A percentile compares a stretch with the other conserved stretches of the same genome.
phyloP scores from a whole-genome alignment of 2,329 filamentous ascomycete species.

The Westerdykella aurantiaca region DNA sequence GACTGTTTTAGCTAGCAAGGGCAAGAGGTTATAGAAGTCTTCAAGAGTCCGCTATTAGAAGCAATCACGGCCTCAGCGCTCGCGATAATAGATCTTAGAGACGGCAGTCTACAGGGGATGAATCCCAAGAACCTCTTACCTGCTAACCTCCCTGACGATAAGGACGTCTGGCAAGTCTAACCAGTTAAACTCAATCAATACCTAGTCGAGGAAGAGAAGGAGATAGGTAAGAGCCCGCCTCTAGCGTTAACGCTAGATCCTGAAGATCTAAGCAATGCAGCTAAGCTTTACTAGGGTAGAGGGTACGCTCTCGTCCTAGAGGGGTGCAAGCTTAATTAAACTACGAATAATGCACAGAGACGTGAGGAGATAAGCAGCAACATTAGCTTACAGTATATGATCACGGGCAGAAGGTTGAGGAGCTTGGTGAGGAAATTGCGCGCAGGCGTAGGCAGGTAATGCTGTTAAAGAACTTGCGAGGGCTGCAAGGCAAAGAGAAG shows the following conservation, averaged over 20 bases:
- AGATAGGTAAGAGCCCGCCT: too few species aligned
- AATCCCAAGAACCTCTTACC: neutral
- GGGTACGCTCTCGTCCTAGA: slow-evolving; percentile 7
- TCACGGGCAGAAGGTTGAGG: slow-evolving; percentile 3
- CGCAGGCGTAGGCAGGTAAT: neutral
- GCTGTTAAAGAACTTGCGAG: slow-evolving; percentile 1
- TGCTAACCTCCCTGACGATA: neutral
- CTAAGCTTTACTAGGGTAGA: slow-evolving; percentile 5
- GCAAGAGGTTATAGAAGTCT: neutral
- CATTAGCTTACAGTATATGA: slow-evolving; percentile 4
- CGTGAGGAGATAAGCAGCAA: slow-evolving; percentile 8
- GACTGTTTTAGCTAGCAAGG: neutral
- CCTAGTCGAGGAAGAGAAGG: too few species aligned
- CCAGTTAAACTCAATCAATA: neutral
- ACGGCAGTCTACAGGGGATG: neutral
- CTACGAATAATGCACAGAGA: slow-evolving; percentile 4
- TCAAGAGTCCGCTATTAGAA: neutral
- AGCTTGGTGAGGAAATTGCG: slow-evolving; percentile 1
- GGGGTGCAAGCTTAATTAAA: slow-evolving; percentile 3
- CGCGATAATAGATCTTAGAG: neutral
- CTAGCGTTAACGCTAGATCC: too few species aligned
- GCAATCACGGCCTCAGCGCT: neutral
- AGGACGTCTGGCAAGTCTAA: neutral
- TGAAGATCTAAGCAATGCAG: slow-evolving; percentile 2
- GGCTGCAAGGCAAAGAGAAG: slow-evolving; percentile 9